These are phyloP conservation scores for Epichloe typhina DNA, from an alignment of 2,329 filamentous ascomycete genomes.

Conservation along the genomic window DNA sequence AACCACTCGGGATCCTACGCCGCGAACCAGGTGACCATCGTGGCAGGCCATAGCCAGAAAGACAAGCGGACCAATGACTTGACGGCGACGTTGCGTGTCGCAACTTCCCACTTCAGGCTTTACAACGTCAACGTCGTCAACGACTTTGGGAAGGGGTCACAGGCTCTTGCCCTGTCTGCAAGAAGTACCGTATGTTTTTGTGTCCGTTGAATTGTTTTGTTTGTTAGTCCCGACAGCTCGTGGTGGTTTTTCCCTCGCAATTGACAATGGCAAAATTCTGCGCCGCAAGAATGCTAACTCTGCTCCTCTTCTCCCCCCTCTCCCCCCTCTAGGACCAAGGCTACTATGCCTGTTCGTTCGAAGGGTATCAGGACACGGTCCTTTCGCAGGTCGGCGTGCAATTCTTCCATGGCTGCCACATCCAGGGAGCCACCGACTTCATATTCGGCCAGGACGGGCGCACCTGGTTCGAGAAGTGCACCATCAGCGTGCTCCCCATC, in stretches of 20 bases:
- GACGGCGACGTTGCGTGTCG: slow-evolving; percentile 31
- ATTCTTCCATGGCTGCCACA: slow-evolving; percentile 29
- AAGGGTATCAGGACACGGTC: slow-evolving; percentile 36
- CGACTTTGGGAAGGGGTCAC: slow-evolving; percentile 28
- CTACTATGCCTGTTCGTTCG: slow-evolving; percentile 35
- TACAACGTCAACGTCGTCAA: slow-evolving; percentile 47
- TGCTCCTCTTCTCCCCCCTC: background rate
- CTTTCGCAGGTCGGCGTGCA: slow-evolving; percentile 32
- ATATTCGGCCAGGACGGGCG: slow-evolving; percentile 23
- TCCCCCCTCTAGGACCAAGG: slow-evolving; percentile 7
- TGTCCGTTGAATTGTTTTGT: too few relatives aligned
- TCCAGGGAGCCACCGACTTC: slow-evolving; percentile 33
- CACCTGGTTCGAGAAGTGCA: slow-evolving; percentile 29
- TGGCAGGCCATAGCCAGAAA: slow-evolving; percentile 20
- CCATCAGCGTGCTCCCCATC: background rate
- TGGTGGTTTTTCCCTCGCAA: background rate
- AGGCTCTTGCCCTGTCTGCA: slow-evolving; percentile 28
- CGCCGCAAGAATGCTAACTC: too few relatives aligned
- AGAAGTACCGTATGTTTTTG: slow-evolving; percentile 14
- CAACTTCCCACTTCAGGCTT: slow-evolving; percentile 37
- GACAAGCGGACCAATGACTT: slow-evolving; percentile 35
- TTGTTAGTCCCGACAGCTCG: too few relatives aligned
- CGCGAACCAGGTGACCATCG: slow-evolving; percentile 43
- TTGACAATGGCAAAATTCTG: background rate
- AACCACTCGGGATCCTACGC: slow-evolving; percentile 35